Percentiles rank a stretch among this genome's conserved stretches.
phyloP scores from a whole-genome alignment of 805 yeast species.

The Ogataea populi-albae region DNA sequence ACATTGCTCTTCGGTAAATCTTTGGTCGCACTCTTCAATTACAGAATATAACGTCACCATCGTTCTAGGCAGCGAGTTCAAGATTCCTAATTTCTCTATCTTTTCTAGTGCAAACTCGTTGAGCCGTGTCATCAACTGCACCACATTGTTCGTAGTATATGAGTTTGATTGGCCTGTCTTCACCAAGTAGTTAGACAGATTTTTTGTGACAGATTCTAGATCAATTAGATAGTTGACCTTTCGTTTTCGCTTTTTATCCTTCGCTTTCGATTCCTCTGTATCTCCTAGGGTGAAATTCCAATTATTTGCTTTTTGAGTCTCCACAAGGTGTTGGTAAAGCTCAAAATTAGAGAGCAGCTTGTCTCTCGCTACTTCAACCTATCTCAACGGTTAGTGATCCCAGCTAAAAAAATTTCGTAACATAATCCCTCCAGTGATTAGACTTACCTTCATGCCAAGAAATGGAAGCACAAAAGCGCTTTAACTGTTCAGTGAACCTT shows the following conservation, averaged over 20 bases:
- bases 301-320: slow-evolving; percentile 43
- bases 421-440: no score
- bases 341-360: slow-evolving; percentile 64
- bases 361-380: slow-evolving; percentile 51
- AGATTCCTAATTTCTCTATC: slow-evolving; percentile 79
- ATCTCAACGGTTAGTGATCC: no score
- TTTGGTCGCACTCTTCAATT: slow-evolving; percentile 88
- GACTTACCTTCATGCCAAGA: slow-evolving; percentile 14
- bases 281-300: slow-evolving; percentile 41
- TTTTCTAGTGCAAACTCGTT: slow-evolving; percentile 62
- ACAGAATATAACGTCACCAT: slow-evolving; percentile 76
- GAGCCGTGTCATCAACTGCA: slow-evolving; percentile 41
- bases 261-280: slow-evolving; percentile 15
- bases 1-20: slow-evolving; percentile 70
- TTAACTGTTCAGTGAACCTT: slow-evolving; percentile 1
- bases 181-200: slow-evolving; percentile 41
- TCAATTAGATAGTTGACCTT: slow-evolving; percentile 38
- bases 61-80: slow-evolving; percentile 76
- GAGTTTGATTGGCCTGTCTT: slow-evolving; percentile 36
- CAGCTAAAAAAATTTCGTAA: no score
- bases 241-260: slow-evolving; percentile 28
- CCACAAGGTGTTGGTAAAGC: slow-evolving; percentile 53
- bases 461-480: background rate
- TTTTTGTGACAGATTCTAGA: slow-evolving; percentile 49
- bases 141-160: slow-evolving; percentile 24